A percentile compares a stretch with the other conserved stretches of the same genome.
These are phyloP conservation scores for Raffaelea albimanens DNA, from an alignment of 2,329 filamentous ascomycete genomes.

Conservation along the genomic window DNA sequence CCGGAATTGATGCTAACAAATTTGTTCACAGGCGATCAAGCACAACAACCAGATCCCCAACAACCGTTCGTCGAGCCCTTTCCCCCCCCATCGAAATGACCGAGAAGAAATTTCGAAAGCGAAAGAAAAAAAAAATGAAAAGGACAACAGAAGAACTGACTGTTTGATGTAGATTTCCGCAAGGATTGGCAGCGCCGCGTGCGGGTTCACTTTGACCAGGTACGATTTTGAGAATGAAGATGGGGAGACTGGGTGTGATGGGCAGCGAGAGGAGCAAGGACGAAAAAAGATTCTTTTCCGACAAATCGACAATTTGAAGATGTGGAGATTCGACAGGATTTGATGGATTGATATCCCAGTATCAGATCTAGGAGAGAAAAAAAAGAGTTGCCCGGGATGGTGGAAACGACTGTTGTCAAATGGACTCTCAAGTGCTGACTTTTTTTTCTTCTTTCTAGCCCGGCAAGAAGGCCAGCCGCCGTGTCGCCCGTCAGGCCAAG, in stretches of 20 bases:
- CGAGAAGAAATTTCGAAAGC: neutral
- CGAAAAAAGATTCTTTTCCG: too few species aligned
- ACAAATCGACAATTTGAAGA: too few species aligned
- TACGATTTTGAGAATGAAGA: conserved; percentile 35
- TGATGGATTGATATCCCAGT: too few species aligned
- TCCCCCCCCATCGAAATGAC: conserved; percentile 9
- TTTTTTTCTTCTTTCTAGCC: conserved; percentile 47
- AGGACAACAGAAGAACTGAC: conserved; percentile 21
- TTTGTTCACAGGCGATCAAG: conserved; percentile 74
- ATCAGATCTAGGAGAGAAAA: too few species aligned
- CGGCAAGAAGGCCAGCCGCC: conserved; percentile 89
- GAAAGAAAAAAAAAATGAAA: neutral
- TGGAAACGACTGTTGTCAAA: too few species aligned
- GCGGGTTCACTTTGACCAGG: conserved; percentile 99
- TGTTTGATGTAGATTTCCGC: conserved; percentile 68
- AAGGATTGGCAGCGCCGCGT: conserved; percentile 99
- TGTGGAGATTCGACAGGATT: too few species aligned
- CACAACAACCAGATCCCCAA: conserved; percentile 98
- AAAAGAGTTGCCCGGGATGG: too few species aligned
- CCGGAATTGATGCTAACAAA: conserved; percentile 18
- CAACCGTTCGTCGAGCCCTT: conserved; percentile 62
- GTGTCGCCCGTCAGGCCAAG: conserved; percentile 87
- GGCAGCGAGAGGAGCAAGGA: neutral
- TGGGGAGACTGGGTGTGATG: too few species aligned
- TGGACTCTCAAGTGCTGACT: conserved; percentile 5